phyloP scores from a whole-genome alignment of 345 rosid genomes.

The Bruguiera parviflora region DNA sequence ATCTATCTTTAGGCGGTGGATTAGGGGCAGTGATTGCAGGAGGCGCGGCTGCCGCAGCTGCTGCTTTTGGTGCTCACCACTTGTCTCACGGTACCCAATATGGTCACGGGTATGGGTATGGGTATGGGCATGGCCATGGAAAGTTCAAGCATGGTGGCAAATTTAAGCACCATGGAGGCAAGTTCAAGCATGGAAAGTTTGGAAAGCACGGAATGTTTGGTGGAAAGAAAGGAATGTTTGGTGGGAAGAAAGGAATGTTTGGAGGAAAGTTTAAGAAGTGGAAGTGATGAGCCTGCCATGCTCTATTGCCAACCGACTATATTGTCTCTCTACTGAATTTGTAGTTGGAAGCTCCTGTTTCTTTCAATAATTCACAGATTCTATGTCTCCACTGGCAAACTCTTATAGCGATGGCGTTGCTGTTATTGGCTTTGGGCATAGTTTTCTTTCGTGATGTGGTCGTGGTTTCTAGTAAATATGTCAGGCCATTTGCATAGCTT shows the following conservation, averaged over 20 bases:
- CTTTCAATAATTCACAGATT: too few relatives aligned
- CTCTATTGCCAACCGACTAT: neutral
- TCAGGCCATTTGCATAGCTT: too few relatives aligned
- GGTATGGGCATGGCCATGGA: conserved; percentile 36
- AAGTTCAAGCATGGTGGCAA: conserved; percentile 65
- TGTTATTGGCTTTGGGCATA: too few relatives aligned
- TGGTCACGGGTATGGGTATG: conserved; percentile 13
- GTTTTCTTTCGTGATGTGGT: too few relatives aligned
- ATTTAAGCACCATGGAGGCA: conserved; percentile 42
- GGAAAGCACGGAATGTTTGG: conserved; percentile 37
- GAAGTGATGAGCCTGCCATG: conserved; percentile 48
- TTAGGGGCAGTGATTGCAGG: conserved; percentile 74
- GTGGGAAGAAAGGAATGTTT: neutral
- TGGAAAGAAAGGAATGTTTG: too few relatives aligned
- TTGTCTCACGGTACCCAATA: conserved; percentile 16
- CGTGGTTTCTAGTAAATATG: too few relatives aligned
- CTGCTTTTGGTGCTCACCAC: conserved; percentile 37
- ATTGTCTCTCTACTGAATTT: neutral
- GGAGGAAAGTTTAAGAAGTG: conserved; percentile 90
- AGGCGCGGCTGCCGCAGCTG: conserved; percentile 90
- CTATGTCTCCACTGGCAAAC: too few relatives aligned
- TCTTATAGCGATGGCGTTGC: too few relatives aligned
- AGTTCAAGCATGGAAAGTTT: conserved; percentile 46
- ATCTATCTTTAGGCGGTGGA: conserved; percentile 48
- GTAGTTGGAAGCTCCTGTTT: too few relatives aligned